Evolutionary conservation across 805 yeast species (phyloP).

Genomic region (Monosporozyma aquatica): DNA sequence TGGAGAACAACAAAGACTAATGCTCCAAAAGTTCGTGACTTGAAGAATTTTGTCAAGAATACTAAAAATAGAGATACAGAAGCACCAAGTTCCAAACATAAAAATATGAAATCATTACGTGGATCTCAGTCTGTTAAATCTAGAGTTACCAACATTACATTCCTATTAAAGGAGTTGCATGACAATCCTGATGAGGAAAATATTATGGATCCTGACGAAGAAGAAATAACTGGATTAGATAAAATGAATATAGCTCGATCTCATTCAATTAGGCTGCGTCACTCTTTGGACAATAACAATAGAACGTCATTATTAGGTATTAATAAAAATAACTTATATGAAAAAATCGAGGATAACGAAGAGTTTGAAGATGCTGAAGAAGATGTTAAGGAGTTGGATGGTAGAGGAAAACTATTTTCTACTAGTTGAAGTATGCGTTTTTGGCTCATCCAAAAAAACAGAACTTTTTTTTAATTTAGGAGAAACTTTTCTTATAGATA

Average conservation of each 20-base stretch:
- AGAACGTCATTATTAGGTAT: constrained; percentile 11
- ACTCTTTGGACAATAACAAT: constrained; percentile 7
- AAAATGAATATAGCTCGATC: constrained; percentile 26
- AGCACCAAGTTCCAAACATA: background rate
- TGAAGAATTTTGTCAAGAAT: constrained; percentile 19
- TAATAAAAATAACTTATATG: background rate
- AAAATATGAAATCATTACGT: constrained; percentile 8
- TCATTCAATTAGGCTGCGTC: constrained; percentile 16
- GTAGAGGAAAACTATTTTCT: constrained; percentile 27
- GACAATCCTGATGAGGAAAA: constrained; percentile 11
- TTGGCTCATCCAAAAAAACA: too few species aligned
- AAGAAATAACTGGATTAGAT: constrained; percentile 27
- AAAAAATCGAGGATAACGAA: constrained; percentile 9
- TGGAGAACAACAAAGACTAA: constrained; percentile 14
- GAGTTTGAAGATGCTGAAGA: constrained; percentile 27
- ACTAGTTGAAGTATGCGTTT: constrained; percentile 1
- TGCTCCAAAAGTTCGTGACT: constrained; percentile 24
- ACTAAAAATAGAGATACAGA: constrained; percentile 3
- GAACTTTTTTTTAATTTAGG: background rate
- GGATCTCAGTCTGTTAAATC: constrained; percentile 32
- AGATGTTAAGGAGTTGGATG: constrained; percentile 15
- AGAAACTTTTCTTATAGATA: background rate
- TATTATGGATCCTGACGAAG: constrained; percentile 30
- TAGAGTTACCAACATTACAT: constrained; percentile 30
- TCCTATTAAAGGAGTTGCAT: constrained; percentile 27